Evolutionary conservation across 345 rosid genomes (phyloP).

Genomic region (Acer negundo): DNA sequence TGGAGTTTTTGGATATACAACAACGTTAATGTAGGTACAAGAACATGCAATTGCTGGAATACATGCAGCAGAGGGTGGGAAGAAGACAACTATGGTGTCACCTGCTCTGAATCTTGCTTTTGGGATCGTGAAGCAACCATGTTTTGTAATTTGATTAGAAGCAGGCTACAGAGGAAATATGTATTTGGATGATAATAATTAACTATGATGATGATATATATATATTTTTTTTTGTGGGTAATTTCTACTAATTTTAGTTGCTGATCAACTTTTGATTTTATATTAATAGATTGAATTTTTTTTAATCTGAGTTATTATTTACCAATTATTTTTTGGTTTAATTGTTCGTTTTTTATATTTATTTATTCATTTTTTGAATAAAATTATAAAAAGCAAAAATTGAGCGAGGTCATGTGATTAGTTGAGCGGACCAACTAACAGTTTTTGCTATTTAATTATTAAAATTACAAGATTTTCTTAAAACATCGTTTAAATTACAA

Average conservation of each 20-base stretch:
- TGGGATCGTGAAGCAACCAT: neutral
- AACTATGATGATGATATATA: no score
- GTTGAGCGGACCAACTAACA: conserved; percentile 27
- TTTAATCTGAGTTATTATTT: no score
- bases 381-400: neutral
- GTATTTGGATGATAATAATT: no score
- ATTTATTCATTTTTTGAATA: no score
- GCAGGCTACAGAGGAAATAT: no score
- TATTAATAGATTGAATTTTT: no score
- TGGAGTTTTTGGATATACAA: neutral
- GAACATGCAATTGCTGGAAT: neutral
- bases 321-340: no score
- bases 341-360: no score
- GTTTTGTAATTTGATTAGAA: conserved; percentile 13
- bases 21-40: neutral
- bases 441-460: neutral
- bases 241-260: no score
- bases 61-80: neutral
- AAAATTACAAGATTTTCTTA: neutral
- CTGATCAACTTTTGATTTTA: no score
- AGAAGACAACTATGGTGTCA: neutral
- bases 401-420: neutral
- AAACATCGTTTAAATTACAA: neutral
- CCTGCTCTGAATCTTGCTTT: conserved; percentile 9
- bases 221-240: no score